Percentiles rank a stretch among this genome's conserved stretches.
Conservation (phyloP, 345 rosid genomes). For the Arabis alpina region DNA sequence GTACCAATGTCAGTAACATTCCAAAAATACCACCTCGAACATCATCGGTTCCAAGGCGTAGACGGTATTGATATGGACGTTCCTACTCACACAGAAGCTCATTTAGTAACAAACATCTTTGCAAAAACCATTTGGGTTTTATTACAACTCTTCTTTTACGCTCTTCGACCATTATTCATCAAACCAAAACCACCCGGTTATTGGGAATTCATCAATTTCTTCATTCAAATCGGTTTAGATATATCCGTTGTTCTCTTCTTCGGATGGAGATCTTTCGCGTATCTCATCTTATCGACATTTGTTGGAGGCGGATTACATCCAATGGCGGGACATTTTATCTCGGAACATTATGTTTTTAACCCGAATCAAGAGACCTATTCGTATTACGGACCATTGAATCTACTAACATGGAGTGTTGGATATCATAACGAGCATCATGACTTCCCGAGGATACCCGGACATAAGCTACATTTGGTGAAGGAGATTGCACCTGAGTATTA, state of each 20-base stretch:
- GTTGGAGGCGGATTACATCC: constrained; percentile 95
- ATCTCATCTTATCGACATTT: constrained; percentile 82
- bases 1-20: constrained; percentile 90
- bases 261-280: constrained; percentile 75
- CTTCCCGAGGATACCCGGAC: constrained; percentile 86
- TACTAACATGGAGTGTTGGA: constrained; percentile 79
- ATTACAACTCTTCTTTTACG: constrained; percentile 88
- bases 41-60: constrained; percentile 89
- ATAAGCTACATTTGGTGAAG: constrained; percentile 79
- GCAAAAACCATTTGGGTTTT: constrained; percentile 77
- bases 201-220: constrained; percentile 75
- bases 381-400: constrained; percentile 84
- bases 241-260: constrained; percentile 57
- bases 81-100: constrained; percentile 72
- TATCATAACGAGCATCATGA: constrained; percentile 96
- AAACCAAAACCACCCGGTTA: constrained; percentile 84
- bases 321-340: constrained; percentile 91
- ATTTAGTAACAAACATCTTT: constrained; percentile 55
- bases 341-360: constrained; percentile 84
- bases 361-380: constrained; percentile 88
- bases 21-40: constrained; percentile 92
- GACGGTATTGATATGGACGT: constrained; percentile 85
- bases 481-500: constrained; percentile 86
- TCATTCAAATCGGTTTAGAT: constrained; percentile 60
- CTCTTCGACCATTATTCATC: constrained; percentile 74